These are phyloP conservation scores for Monosporascus sp. DNA, from an alignment of 2,329 filamentous ascomycete genomes.

Conservation along the genomic window DNA sequence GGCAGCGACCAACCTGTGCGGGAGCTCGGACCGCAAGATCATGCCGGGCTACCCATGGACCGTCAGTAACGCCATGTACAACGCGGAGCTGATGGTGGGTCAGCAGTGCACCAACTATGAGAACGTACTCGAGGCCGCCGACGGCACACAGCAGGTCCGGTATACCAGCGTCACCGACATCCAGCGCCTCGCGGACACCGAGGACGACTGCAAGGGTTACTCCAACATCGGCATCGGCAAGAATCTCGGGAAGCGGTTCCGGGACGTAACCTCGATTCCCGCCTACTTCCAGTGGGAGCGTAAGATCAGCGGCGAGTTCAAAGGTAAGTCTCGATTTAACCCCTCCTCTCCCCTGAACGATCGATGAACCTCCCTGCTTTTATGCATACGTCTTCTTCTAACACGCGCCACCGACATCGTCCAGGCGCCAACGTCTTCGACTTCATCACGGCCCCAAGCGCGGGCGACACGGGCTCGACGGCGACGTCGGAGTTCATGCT, in stretches of 20 bases:
- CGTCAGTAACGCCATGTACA: slow-evolving; percentile 7
- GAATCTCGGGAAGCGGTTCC: slow-evolving; percentile 2
- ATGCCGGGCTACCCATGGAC: slow-evolving; percentile 4
- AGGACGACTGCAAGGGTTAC: slow-evolving; percentile 9
- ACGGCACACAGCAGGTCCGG: slow-evolving; percentile 1
- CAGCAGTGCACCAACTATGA: slow-evolving; percentile 8
- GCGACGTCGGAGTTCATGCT: slow-evolving; percentile 19
- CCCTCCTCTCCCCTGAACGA: neutral
- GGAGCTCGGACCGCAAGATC: slow-evolving; percentile 2
- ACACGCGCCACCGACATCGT: neutral
- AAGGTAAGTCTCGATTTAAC: slow-evolving; percentile 1
- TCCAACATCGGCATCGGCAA: slow-evolving; percentile 7
- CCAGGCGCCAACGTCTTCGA: slow-evolving; percentile 18
- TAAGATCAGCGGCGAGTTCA: slow-evolving; percentile 2
- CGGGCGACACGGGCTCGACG: slow-evolving; percentile 8
- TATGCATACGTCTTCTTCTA: neutral
- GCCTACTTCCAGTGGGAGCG: slow-evolving; percentile 4
- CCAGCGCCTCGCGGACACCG: slow-evolving; percentile 1
- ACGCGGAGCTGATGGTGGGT: slow-evolving; percentile 4
- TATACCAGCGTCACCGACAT: slow-evolving; percentile 7
- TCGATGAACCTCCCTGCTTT: neutral
- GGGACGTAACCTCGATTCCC: slow-evolving; percentile 2
- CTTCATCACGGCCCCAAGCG: slow-evolving; percentile 15
- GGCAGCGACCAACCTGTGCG: slow-evolving; percentile 2
- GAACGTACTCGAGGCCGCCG: slow-evolving; percentile 1